Conservation (phyloP, 352 stramenopile species). For the Phytophthora palmivora region DNA sequence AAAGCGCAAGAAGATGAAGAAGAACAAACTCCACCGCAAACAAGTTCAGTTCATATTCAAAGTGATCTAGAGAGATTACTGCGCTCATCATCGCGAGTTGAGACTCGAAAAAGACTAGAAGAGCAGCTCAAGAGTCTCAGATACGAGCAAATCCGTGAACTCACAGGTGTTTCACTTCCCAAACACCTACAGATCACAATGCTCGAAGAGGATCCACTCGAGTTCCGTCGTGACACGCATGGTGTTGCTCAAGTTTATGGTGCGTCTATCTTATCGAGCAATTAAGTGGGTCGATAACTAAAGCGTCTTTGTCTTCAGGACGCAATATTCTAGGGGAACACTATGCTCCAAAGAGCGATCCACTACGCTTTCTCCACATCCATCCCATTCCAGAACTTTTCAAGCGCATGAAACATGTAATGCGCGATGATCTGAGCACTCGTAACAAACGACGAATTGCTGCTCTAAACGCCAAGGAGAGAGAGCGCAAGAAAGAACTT, state of each 20-base stretch:
- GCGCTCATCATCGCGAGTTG: constrained; percentile 7
- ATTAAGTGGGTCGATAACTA: background rate
- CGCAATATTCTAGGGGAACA: constrained; percentile 37
- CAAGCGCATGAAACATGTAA: constrained; percentile 33
- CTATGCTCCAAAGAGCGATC: constrained; percentile 24
- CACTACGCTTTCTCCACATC: constrained; percentile 28
- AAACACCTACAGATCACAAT: constrained; percentile 24
- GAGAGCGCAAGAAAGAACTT: constrained; percentile 31
- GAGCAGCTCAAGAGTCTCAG: constrained; percentile 9
- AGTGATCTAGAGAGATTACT: constrained; percentile 29
- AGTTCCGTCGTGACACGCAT: constrained; percentile 32
- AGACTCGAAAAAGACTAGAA: constrained; percentile 14
- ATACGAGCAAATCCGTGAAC: background rate
- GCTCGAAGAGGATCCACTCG: constrained; percentile 33
- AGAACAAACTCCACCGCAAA: background rate
- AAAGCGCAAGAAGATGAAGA: constrained; percentile 16
- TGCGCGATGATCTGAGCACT: constrained; percentile 35
- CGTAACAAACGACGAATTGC: constrained; percentile 42
- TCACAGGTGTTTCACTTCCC: constrained; percentile 10
- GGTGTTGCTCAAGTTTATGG: constrained; percentile 27
- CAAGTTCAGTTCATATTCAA: constrained; percentile 5
- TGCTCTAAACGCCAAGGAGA: constrained; percentile 34
- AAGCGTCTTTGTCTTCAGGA: constrained; percentile 11
- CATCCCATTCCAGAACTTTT: constrained; percentile 34
- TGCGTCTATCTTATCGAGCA: constrained; percentile 5